A percentile compares a stretch with the other conserved stretches of the same genome.
Conservation (phyloP, 1,284 basidiomycete genomes). For the Butyriboletus appendiculatus region DNA sequence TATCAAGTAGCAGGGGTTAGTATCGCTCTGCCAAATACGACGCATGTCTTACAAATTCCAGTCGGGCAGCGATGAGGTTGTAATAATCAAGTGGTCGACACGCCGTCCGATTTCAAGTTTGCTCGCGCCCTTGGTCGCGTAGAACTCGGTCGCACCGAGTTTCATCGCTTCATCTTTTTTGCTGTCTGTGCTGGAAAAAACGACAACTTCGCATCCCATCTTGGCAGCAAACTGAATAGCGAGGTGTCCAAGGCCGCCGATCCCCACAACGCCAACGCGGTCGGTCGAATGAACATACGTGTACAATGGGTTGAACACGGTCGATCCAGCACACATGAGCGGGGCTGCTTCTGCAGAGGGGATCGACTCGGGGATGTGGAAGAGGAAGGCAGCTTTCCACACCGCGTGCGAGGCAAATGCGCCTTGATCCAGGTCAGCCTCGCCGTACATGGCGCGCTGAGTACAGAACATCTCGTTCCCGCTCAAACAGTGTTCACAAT, state of each 20-base stretch:
- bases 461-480: conserved; percentile 34
- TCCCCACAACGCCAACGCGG: conserved; percentile 38
- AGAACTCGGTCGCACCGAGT: conserved; percentile 51
- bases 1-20: conserved; percentile 11
- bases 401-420: conserved; percentile 37
- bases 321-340: conserved; percentile 42
- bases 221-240: conserved; percentile 41
- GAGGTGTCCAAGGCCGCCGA: conserved; percentile 41
- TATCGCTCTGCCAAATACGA: not conserved
- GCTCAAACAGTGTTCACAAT: conserved; percentile 32
- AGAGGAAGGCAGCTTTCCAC: conserved; percentile 36
- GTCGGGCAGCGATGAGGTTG: conserved; percentile 30
- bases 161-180: conserved; percentile 57
- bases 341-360: conserved; percentile 36
- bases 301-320: conserved; percentile 34
- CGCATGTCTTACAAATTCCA: conserved; percentile 28
- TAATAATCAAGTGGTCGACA: conserved; percentile 31
- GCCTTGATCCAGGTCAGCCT: conserved; percentile 33
- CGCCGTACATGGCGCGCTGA: conserved; percentile 30
- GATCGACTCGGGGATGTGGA: conserved; percentile 36
- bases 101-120: conserved; percentile 27
- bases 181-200: conserved; percentile 54
- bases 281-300: conserved; percentile 31
- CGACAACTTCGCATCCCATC: conserved; percentile 57
- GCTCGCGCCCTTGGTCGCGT: conserved; percentile 28